Conservation (phyloP, 1,284 basidiomycete genomes). For the Ceratobasidium sp. region DNA sequence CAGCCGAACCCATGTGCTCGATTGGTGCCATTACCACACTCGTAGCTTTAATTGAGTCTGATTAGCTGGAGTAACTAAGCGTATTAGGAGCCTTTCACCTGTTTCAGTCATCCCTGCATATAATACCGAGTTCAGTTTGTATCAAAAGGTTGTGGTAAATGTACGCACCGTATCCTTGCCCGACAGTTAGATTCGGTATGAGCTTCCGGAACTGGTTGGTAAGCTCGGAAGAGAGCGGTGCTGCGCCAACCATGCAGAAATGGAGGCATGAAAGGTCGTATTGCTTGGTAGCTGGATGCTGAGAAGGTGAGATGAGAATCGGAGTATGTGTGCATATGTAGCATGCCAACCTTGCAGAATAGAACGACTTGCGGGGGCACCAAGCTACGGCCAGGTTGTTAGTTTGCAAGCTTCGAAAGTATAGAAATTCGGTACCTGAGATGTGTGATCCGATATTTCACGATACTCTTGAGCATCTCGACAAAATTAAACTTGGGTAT, state of each 20-base stretch:
- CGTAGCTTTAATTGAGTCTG: too few species aligned
- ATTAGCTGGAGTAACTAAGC: too few species aligned
- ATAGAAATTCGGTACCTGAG: conserved; percentile 75
- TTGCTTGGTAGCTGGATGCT: conserved; percentile 77
- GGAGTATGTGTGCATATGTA: neutral
- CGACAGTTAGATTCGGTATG: conserved; percentile 72
- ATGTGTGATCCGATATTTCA: conserved; percentile 75
- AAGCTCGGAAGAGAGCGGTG: conserved; percentile 78
- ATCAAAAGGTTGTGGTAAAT: neutral
- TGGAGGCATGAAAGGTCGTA: conserved; percentile 75
- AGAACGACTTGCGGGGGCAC: conserved; percentile 77
- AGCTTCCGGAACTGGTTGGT: conserved; percentile 68
- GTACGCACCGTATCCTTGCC: conserved; percentile 73
- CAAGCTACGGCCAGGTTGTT: too few species aligned
- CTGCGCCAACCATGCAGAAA: conserved; percentile 77
- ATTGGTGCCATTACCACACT: conserved; percentile 46
- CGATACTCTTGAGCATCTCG: conserved; percentile 76
- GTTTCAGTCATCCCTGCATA: conserved; percentile 64
- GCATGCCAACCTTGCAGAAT: conserved; percentile 68
- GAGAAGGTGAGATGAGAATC: neutral
- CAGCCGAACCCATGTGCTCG: conserved; percentile 51
- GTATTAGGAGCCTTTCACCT: too few species aligned
- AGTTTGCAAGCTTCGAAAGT: too few species aligned
- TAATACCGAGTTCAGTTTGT: neutral
- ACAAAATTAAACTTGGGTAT: conserved; percentile 79